These are phyloP conservation scores for Plasmodium cynomolgi DNA, from an alignment of 169 alveolate species.

Conservation along the genomic window DNA sequence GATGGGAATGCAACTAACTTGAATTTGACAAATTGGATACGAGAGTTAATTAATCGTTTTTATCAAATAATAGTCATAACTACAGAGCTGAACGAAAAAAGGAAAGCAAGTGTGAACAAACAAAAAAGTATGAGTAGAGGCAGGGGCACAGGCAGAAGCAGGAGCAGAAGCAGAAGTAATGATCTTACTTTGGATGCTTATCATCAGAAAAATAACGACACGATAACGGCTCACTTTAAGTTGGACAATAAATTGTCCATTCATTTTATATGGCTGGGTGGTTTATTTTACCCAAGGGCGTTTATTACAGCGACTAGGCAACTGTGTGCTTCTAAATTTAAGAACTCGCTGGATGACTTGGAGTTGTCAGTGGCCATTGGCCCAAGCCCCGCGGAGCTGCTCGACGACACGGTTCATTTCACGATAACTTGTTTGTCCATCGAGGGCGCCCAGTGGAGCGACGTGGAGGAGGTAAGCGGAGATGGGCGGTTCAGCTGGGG, in stretches of 20 bases:
- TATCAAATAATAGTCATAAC: conserved; percentile 75
- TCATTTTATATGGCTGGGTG: conserved; percentile 90
- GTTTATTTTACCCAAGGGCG: conserved; percentile 92
- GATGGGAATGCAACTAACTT: conserved; percentile 47
- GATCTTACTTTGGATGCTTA: conserved; percentile 21
- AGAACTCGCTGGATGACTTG: conserved; percentile 89
- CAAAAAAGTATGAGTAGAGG: neutral
- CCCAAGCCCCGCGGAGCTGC: conserved; percentile 46
- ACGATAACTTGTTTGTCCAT: conserved; percentile 86
- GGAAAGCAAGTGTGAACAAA: neutral
- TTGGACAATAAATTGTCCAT: conserved; percentile 37
- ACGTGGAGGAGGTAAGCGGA: conserved; percentile 27
- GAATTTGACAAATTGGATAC: conserved; percentile 62
- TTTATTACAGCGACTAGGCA: conserved; percentile 92
- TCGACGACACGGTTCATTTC: conserved; percentile 79
- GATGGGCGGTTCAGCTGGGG: neutral
- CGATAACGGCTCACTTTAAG: conserved; percentile 66
- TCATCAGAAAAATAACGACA: conserved; percentile 53
- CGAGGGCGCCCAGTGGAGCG: conserved; percentile 90
- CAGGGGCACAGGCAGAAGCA: neutral
- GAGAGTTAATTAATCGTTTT: conserved; percentile 48
- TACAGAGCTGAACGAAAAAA: conserved; percentile 36
- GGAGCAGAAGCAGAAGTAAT: neutral
- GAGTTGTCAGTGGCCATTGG: conserved; percentile 82
- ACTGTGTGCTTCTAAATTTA: conserved; percentile 85